Evolutionary conservation across 768 basidiomycete genomes (phyloP), one percentile per base, ranked within the genome.

Genomic region (Russula sp.): DNA sequence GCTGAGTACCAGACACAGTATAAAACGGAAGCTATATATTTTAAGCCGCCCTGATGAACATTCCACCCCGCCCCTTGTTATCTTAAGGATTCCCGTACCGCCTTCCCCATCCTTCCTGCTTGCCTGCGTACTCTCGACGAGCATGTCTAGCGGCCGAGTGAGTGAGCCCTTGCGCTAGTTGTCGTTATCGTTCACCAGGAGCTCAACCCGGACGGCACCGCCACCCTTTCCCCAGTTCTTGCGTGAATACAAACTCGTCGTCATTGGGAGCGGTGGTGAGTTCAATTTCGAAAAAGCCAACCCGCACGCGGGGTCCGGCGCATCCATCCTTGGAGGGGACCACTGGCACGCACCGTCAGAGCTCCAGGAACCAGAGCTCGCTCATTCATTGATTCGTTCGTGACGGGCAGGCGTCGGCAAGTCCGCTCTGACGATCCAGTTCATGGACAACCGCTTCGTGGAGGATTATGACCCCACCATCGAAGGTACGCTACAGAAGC

Each of bases 181-280:
- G 6, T 48, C 8, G 18, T 16, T 13, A 6, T 6, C 14, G 3
- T 20, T 22, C 27, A 9, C 2, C 16, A 39, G 6, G 42, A 42
- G 39, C 55, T 55, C 37, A 50, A 27, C 50, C 20, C 9, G 40
- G 11, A 18, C 31, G 45, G 31, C 35, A 14, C 18, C 16, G 11
- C 10, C 34, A 22, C 6, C 6, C 4, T 34, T 2, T 31, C 14
- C 11, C 3, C 86, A 88, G 73, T 93, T 93, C 79, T 78, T 98
- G 76, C 82, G 94, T 70, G 96, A 98, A 74, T 98, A 98, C 80
- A 97, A 96, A 80, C 86, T 98, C 64, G 96, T 98, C 69, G 96
- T 98, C 66, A 94, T 98, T 64, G 96, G 96, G 56, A 94, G 96
- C 71, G 96, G 95, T 83, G 95, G 94, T 89, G 61, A 71, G 83